Percentiles rank a stretch among this genome's conserved stretches.
Evolutionary conservation across 352 stramenopile genomes (phyloP).

Genomic region (Peronospora belbahrii): DNA sequence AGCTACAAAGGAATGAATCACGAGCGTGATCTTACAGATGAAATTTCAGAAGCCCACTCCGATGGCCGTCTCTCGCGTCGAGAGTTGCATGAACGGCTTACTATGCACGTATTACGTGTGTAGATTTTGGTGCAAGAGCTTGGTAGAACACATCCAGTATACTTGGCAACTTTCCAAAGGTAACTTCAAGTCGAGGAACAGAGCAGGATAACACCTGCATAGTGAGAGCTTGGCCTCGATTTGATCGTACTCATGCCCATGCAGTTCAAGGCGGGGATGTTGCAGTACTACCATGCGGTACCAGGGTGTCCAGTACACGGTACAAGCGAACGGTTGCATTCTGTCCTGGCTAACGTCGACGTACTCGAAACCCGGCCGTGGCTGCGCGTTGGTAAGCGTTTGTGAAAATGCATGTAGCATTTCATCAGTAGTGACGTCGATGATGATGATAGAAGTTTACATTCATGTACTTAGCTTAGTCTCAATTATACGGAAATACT

Average conservation of each 20-base stretch:
- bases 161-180: constrained; percentile 7
- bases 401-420: not conserved
- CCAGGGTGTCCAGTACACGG: constrained; percentile 6
- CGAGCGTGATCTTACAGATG: constrained; percentile 4
- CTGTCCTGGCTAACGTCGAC: constrained; percentile 18
- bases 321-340: constrained; percentile 2
- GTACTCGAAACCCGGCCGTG: constrained; percentile 5
- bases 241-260: constrained; percentile 16
- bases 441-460: constrained; percentile 10
- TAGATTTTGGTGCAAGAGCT: constrained; percentile 24
- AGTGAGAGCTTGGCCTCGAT: constrained; percentile 22
- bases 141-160: constrained; percentile 16
- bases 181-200: constrained; percentile 29
- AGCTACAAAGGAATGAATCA: not conserved
- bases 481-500: constrained; percentile 26
- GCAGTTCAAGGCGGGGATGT: constrained; percentile 12
- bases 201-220: constrained; percentile 20
- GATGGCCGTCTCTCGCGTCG: constrained; percentile 5
- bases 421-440: not conserved
- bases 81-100: constrained; percentile 12
- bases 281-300: constrained; percentile 10
- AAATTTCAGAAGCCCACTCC: constrained; percentile 1
- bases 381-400: no score
- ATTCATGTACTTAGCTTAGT: constrained; percentile 18
- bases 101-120: constrained; percentile 10